phyloP scores from a whole-genome alignment of 1,284 basidiomycete genomes.

The Ceratobasidium sp. region DNA sequence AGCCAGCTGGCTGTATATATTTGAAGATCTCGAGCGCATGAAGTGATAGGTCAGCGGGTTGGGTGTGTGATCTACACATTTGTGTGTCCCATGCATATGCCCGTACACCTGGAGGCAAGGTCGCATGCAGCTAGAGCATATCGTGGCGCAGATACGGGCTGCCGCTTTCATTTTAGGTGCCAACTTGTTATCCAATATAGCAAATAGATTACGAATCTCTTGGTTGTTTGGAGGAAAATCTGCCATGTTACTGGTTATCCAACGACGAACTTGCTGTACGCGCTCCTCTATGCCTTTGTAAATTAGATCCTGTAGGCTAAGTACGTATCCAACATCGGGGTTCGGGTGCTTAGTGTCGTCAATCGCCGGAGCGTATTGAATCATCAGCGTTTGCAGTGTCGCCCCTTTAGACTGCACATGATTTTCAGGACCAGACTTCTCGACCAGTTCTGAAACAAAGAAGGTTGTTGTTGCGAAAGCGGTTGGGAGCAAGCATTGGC shows the following conservation, averaged over 20 bases:
- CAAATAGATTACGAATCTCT: slow-evolving; percentile 39
- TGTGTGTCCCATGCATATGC: slow-evolving; percentile 42
- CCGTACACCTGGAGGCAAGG: slow-evolving; percentile 38
- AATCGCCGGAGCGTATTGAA: too few species aligned
- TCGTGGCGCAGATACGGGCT: slow-evolving; percentile 40
- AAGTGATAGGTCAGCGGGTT: too few species aligned
- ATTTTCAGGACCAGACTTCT: background rate
- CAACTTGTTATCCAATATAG: slow-evolving; percentile 29
- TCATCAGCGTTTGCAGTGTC: slow-evolving; percentile 10
- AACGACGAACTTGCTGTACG: slow-evolving; percentile 36
- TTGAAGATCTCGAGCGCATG: too few species aligned
- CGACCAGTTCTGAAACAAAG: slow-evolving; percentile 24
- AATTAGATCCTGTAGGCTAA: slow-evolving; percentile 15
- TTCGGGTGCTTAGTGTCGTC: background rate
- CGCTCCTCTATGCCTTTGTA: slow-evolving; percentile 26
- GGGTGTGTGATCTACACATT: slow-evolving; percentile 22
- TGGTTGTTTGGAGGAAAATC: slow-evolving; percentile 41
- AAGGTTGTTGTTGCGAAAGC: background rate
- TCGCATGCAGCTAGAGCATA: slow-evolving; percentile 41
- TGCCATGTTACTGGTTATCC: slow-evolving; percentile 45
- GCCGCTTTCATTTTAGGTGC: slow-evolving; percentile 24
- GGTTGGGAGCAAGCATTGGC: background rate
- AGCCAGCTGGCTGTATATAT: too few species aligned
- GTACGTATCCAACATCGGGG: slow-evolving; percentile 20
- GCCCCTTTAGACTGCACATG: background rate